A percentile compares a stretch with the other conserved stretches of the same genome.
phyloP scores from a whole-genome alignment of 345 rosid species.

The Eucalyptus viminalis region DNA sequence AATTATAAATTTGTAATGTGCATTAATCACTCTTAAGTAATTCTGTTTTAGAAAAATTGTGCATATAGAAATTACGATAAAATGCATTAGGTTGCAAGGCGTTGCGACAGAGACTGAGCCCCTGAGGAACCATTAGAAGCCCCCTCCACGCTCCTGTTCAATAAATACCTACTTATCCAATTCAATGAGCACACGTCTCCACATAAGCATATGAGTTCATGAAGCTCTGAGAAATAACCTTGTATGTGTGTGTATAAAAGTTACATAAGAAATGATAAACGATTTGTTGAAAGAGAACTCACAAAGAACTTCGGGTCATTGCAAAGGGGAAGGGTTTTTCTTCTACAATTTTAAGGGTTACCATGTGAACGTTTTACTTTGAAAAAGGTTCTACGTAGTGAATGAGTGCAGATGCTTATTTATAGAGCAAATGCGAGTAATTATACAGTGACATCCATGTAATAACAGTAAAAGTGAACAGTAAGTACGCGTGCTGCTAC shows the following conservation, averaged over 20 bases:
- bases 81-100: not conserved
- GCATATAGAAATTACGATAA: not conserved
- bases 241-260: no score
- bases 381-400: not conserved
- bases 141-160: not conserved
- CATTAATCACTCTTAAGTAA: not conserved
- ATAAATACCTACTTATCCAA: not conserved
- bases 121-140: not conserved
- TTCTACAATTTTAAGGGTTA: not conserved
- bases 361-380: not conserved
- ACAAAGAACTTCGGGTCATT: not conserved
- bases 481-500: not conserved
- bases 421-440: not conserved
- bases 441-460: not conserved
- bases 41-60: not conserved
- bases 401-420: not conserved
- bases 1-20: no score
- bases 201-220: not conserved
- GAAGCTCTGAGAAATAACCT: not conserved
- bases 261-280: no score
- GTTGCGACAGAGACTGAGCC: not conserved
- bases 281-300: not conserved
- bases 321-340: not conserved
- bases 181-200: not conserved
- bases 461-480: not conserved